Percentiles rank a stretch among this genome's conserved stretches.
Conservation (phyloP, 345 rosid species). For the Eucalyptus shirleyi region DNA sequence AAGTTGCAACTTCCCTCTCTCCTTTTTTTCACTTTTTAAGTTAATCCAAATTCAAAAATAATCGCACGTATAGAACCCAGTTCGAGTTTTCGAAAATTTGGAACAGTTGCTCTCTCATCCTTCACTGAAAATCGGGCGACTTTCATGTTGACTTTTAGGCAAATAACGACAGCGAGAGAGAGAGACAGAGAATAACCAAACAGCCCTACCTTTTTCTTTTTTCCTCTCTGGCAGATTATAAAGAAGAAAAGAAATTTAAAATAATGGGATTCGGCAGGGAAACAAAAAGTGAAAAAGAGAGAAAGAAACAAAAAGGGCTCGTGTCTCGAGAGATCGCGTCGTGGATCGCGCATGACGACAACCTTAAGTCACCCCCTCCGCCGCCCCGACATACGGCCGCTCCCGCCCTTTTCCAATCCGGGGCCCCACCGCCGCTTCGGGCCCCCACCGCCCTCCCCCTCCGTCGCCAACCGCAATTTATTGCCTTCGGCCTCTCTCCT, state of each 20-base stretch:
- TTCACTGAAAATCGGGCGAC: not conserved
- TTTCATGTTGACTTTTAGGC: not conserved
- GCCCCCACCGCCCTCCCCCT: not conserved
- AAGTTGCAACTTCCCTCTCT: not conserved
- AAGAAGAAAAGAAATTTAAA: not conserved
- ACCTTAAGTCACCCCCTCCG: conserved; percentile 11
- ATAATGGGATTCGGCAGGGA: not conserved
- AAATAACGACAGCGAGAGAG: not conserved
- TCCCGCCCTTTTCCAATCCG: not conserved
- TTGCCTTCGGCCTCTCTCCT: not conserved
- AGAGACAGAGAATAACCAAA: not conserved
- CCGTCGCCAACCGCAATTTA: not conserved
- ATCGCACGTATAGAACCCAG: not conserved
- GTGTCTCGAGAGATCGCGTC: conserved; percentile 1
- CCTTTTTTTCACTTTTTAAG: too few relatives aligned
- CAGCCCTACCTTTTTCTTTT: not conserved
- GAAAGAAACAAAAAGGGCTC: not conserved
- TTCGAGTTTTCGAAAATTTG: not conserved
- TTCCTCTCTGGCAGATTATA: not conserved
- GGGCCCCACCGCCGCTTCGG: not conserved
- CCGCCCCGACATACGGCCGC: not conserved
- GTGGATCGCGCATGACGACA: conserved; percentile 14
- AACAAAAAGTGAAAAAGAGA: not conserved
- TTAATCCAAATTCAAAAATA: not conserved
- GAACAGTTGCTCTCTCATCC: not conserved